Evolutionary conservation across 148 eudicot species (phyloP).

Genomic region (Beta vulgaris): DNA sequence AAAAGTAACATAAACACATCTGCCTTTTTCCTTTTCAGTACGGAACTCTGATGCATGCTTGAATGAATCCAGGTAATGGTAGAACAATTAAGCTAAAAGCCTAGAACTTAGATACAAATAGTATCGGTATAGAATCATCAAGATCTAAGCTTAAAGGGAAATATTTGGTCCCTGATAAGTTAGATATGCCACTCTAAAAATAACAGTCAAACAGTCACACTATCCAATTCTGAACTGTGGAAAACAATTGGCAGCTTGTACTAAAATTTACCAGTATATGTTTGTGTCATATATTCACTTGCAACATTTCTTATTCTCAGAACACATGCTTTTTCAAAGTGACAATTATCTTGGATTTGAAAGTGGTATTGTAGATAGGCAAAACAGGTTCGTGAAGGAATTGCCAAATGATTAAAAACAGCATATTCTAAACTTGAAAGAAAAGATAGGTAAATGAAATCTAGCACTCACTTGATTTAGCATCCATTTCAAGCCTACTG

Average conservation of each 20-base stretch:
- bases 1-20: not conserved
- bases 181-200: not conserved
- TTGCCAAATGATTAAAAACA: not conserved
- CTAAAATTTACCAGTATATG: not conserved
- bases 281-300: not conserved
- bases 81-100: not conserved
- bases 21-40: not conserved
- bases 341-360: not conserved
- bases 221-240: not conserved
- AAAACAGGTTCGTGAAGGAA: not conserved
- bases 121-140: not conserved
- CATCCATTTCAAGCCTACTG: constrained; percentile 99
- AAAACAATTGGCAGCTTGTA: not conserved
- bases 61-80: not conserved
- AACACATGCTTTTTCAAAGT: not conserved
- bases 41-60: no score
- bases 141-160: not conserved
- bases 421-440: not conserved
- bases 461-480: constrained; percentile 72
- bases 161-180: not conserved
- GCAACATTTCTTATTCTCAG: not conserved
- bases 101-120: not conserved
- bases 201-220: not conserved
- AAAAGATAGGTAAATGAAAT: not conserved
- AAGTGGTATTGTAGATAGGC: not conserved